These are phyloP conservation scores for Penicillium sp. DNA, from an alignment of 2,329 filamentous ascomycete genomes.

Conservation along the genomic window DNA sequence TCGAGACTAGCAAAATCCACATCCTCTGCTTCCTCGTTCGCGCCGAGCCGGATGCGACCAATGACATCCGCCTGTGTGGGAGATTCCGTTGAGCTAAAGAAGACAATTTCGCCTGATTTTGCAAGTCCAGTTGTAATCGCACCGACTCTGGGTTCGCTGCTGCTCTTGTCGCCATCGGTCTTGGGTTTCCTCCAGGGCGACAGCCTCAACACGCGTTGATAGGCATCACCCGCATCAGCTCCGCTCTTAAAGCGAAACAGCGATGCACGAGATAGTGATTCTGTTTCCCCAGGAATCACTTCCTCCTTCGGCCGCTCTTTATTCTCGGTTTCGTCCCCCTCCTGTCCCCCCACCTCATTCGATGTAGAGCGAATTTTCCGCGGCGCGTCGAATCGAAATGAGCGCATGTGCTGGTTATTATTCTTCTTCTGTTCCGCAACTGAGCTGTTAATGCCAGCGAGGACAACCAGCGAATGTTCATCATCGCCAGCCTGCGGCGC, in stretches of 20 bases:
- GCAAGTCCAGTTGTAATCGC: constrained; percentile 77
- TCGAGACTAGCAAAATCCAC: constrained; percentile 41
- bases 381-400: constrained; percentile 64
- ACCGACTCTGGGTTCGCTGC: constrained; percentile 64
- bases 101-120: constrained; percentile 71
- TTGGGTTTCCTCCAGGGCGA: constrained; percentile 48
- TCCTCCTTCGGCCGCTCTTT: constrained; percentile 20
- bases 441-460: constrained; percentile 83
- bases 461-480: constrained; percentile 50
- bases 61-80: constrained; percentile 55
- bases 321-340: constrained; percentile 16
- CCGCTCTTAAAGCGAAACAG: constrained; percentile 48
- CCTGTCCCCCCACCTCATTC: constrained; percentile 11
- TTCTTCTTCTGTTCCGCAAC: constrained; percentile 69
- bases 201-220: constrained; percentile 59
- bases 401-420: constrained; percentile 80
- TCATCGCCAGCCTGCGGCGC: constrained; percentile 57
- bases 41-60: constrained; percentile 52
- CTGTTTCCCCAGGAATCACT: constrained; percentile 36
- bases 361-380: constrained; percentile 30
- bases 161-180: constrained; percentile 23
- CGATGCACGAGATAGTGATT: constrained; percentile 50
- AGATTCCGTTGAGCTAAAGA: constrained; percentile 68
- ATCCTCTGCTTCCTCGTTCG: constrained; percentile 53
- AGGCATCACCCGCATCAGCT: constrained; percentile 50